Conservation (phyloP, 1,139 yeast species). For the Geotrichum phurueaensis region DNA sequence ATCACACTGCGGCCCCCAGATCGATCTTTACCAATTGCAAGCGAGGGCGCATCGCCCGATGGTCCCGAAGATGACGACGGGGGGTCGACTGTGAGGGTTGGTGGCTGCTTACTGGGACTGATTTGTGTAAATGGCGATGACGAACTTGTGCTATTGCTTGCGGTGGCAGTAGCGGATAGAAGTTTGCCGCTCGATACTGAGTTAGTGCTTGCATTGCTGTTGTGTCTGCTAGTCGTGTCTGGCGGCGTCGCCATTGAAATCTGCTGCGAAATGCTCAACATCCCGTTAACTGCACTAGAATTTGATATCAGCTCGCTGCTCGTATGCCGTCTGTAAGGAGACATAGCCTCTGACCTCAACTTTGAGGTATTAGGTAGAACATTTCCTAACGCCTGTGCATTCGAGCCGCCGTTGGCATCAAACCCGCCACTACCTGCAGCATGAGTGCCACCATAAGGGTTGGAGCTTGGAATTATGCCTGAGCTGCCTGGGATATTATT, state of each 20-base stretch:
- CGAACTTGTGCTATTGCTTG: neutral
- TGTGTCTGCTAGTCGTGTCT: slow-evolving; percentile 16
- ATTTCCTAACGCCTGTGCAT: neutral
- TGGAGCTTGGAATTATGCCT: slow-evolving; percentile 17
- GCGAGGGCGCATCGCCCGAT: neutral
- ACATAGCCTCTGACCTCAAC: slow-evolving; percentile 14
- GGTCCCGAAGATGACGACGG: neutral
- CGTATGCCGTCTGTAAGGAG: slow-evolving; percentile 18
- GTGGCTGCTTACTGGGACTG: neutral
- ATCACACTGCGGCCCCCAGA: slow-evolving; percentile 13
- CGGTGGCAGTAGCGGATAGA: neutral
- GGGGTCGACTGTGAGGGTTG: slow-evolving; percentile 5
- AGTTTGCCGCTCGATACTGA: slow-evolving; percentile 2
- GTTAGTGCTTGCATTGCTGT: slow-evolving; percentile 17
- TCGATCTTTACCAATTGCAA: neutral
- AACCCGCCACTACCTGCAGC: neutral
- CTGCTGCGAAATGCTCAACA: slow-evolving; percentile 3
- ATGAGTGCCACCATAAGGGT: slow-evolving; percentile 13
- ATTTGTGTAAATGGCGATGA: neutral
- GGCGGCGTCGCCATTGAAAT: slow-evolving; percentile 14
- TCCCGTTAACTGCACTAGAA: neutral
- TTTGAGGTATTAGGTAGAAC: slow-evolving; percentile 1
- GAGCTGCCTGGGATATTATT: slow-evolving; percentile 2
- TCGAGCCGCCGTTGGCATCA: neutral
- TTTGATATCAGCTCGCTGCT: slow-evolving; percentile 12